Base-by-base conservation (phyloP, 257 asterid genomes). In the Nyctanthes arbortristis region DNA sequence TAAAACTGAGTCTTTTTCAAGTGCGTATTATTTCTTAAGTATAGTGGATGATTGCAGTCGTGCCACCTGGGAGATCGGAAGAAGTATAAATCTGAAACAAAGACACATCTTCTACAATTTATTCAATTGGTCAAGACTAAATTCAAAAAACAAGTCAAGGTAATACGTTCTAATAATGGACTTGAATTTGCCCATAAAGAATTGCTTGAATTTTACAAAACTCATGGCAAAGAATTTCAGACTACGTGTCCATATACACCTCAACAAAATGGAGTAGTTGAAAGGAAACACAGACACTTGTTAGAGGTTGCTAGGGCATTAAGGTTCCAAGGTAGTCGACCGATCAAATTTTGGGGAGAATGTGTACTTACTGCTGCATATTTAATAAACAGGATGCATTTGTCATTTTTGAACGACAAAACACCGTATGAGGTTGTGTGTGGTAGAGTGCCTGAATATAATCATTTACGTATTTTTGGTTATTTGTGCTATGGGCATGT, bases 21-120 rank as follows among this genome's bases (percentile, higher is more conserved):
- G 29, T 16, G 36, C 74, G 7, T 28, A 18, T 13, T 69, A 57
- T 39, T 59, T 27, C 4, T 20, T 69, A 2, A 58, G 67, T 12
- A 22, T 69, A 1, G 67, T 69, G n/a, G 61, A 69, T 35, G 67
- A 69, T 58, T 69, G n/a, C n/a, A 18, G 28, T 16, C 27, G n/a
- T 35, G 74, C 3, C n/a, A n/a, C n/a, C n/a, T n/a, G n/a, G n/a
- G n/a, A 9, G 2, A 39, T 35, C 0, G 58, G 67, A 20, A 4
- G 31, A 3, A 4, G 20, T 54, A 20, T 54, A 54, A 20, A 54
- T 54, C n/a, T n/a, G n/a, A n/a, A n/a, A n/a, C 60, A 4, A 16
- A 52, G 20, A 52, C 59, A 6, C 59, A 52, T 6, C 3, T 3
- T 29, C 6, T 52, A 20, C 0, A 52, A 4, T 24, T 52, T 20